Evolutionary conservation across 73 alveolate genomes (phyloP).

Genomic region (Paramecium biaurelia): DNA sequence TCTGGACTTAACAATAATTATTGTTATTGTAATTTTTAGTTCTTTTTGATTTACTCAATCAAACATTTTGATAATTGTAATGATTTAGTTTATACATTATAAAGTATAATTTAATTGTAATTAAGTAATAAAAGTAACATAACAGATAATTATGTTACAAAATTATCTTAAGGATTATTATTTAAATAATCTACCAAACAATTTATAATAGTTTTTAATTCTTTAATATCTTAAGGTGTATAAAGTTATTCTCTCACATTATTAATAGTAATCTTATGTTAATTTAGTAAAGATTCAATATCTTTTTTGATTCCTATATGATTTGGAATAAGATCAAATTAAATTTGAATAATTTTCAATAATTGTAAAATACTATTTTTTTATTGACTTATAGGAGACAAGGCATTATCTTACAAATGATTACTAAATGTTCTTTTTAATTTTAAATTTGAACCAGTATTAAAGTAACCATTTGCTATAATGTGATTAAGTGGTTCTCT

Average conservation of each 20-base stretch:
- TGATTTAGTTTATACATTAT: neutral
- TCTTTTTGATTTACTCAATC: neutral
- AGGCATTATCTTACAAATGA: neutral
- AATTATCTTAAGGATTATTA: neutral
- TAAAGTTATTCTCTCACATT: neutral
- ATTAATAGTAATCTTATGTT: neutral
- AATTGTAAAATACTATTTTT: neutral
- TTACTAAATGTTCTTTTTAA: neutral
- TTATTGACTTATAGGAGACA: neutral
- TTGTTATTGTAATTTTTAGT: neutral
- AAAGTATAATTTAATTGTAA: neutral
- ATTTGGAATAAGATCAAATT: neutral
- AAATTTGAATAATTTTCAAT: neutral
- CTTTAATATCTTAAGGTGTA: neutral
- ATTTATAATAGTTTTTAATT: neutral
- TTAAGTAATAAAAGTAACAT: neutral
- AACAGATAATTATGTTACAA: neutral
- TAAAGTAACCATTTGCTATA: neutral
- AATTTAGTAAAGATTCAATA: neutral
- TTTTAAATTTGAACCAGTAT: neutral
- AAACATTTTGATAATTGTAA: neutral
- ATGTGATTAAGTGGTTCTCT: neutral
- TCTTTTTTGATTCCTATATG: neutral
- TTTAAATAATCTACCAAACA: neutral
- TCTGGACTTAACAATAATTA: neutral